Evolutionary conservation across 306 rosid species (phyloP).

Genomic region (Cyclanthera cordifolia): DNA sequence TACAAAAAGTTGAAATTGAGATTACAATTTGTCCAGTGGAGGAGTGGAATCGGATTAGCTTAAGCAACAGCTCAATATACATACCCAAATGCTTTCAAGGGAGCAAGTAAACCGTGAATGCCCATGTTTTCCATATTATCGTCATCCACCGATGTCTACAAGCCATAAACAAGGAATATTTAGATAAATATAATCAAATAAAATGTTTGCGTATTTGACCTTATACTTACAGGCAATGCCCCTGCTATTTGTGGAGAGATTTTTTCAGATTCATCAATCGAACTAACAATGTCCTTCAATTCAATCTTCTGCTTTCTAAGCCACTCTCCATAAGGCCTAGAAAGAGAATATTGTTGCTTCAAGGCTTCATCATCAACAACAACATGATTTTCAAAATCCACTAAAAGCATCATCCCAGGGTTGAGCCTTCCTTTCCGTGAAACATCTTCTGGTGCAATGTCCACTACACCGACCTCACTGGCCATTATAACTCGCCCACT

Average conservation of each 20-base stretch:
- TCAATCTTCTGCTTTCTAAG: constrained; percentile 79
- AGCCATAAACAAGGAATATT: constrained; percentile 17
- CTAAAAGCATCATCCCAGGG: constrained; percentile 99
- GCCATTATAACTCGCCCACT: constrained; percentile 97
- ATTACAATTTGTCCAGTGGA: neutral
- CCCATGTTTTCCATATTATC: constrained; percentile 67
- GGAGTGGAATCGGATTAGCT: neutral
- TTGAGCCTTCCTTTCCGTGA: constrained; percentile 84
- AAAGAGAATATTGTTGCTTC: constrained; percentile 77
- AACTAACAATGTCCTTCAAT: constrained; percentile 60
- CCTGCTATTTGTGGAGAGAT: constrained; percentile 64
- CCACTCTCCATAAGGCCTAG: constrained; percentile 88
- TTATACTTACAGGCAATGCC: constrained; percentile 52
- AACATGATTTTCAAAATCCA: constrained; percentile 81
- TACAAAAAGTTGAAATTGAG: no score
- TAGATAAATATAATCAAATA: constrained; percentile 2
- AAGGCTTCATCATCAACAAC: constrained; percentile 94
- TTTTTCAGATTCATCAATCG: constrained; percentile 56
- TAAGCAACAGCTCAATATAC: constrained; percentile 15
- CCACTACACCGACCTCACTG: constrained; percentile 98
- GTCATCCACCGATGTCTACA: constrained; percentile 50
- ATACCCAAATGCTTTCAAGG: constrained; percentile 92
- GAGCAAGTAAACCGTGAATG: constrained; percentile 62
- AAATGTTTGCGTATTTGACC: neutral
- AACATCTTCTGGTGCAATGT: constrained; percentile 83